A percentile compares a stretch with the other conserved stretches of the same genome.
These are phyloP conservation scores for Saturnispora mendoncae DNA, from an alignment of 805 yeast species.

Conservation along the genomic window DNA sequence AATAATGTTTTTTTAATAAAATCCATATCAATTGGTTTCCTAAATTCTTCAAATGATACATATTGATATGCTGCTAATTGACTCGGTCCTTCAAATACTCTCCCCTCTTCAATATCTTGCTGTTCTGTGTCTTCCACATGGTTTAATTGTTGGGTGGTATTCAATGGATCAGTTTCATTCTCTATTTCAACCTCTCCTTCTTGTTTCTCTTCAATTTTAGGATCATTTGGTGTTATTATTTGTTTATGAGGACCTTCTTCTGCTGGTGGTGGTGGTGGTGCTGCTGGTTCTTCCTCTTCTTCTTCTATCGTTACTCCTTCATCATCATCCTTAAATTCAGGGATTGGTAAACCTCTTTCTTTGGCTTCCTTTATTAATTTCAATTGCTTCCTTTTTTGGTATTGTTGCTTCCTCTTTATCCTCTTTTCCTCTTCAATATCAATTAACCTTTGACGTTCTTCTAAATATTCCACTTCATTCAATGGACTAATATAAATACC, in stretches of 20 bases:
- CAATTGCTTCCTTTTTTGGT: slow-evolving; percentile 14
- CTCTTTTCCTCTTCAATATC: slow-evolving; percentile 32
- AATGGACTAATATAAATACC: slow-evolving; percentile 50
- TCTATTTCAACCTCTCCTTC: background rate
- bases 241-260: too few species aligned
- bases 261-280: too few species aligned
- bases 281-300: background rate
- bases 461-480: slow-evolving; percentile 46
- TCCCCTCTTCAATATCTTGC: slow-evolving; percentile 1
- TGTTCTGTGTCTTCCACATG: too few species aligned
- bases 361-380: slow-evolving; percentile 10
- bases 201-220: background rate
- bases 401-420: slow-evolving; percentile 26
- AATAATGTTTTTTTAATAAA: slow-evolving; percentile 39
- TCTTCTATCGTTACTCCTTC: too few species aligned
- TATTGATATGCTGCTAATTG: slow-evolving; percentile 51
- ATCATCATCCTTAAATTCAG: background rate
- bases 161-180: too few species aligned
- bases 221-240: too few species aligned
- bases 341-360: slow-evolving; percentile 6
- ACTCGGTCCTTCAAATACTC: slow-evolving; percentile 55
- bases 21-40: slow-evolving; percentile 22
- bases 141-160: too few species aligned
- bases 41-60: slow-evolving; percentile 44
- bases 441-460: slow-evolving; percentile 27